Evolutionary conservation across 179 eudicot species (phyloP), one percentile per base, ranked within the genome.

Genomic region (Spergularia azorica): DNA sequence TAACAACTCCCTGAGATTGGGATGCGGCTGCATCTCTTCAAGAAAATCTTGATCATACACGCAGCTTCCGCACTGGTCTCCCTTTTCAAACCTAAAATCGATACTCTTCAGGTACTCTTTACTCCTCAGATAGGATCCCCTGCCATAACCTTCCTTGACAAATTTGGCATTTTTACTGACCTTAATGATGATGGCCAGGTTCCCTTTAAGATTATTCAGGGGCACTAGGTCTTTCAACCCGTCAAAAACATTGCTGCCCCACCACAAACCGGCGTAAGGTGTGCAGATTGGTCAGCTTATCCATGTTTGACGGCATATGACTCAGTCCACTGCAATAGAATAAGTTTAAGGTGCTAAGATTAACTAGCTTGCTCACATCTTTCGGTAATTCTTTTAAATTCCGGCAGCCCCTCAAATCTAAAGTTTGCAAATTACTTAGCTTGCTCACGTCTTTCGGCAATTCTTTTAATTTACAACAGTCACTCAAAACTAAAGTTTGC

Each of bases 11-110:
- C 55, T 76, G 6, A 80, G 58, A 50, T 80, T 80, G 3, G 46
- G 17, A 38, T 80, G 83, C 1, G 83, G 83, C 56, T 76, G 62
- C 11, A 80, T n/a, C n/a, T 71, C 56, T 9, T 71, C 76, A 14
- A 75, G 16, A 21, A 75, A 20, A 11, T 20, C 15, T 39, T 41
- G 72, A 6, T 77, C 66, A 1, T 51, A 32, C 9, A 12, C 36
- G 2, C 2, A 0, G 1, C 26, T 43, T 43, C 5, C 59, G 48
- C 15, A 48, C 52, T 5, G 39, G 2, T 26, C 15, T 2, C 26
- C 2, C 9, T 0, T 1, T 2, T 52, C 9, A 52, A 74, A 4
- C 1, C 0, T 8, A 51, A 62, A 18, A 1, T 3, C 74, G 55
- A 69, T 54, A 78, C 56, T 74, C 32, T 56, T 32, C 16, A 69